These are phyloP conservation scores for Asterophora lycoperdoides DNA, from an alignment of 768 basidiomycete genomes.

Conservation along the genomic window DNA sequence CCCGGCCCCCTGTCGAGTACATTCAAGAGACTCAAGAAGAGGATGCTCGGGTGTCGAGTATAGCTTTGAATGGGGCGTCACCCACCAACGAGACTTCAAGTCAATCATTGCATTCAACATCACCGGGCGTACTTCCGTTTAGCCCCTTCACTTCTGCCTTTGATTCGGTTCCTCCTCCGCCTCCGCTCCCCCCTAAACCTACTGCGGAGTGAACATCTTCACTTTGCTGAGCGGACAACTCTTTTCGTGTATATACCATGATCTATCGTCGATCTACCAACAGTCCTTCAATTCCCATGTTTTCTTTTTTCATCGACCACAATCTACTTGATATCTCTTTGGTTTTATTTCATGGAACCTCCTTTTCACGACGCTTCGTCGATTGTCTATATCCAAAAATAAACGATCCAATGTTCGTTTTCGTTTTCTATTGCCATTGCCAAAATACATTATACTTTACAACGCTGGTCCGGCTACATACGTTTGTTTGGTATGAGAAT, in stretches of 20 bases:
- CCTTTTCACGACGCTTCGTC: too few species aligned
- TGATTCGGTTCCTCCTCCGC: slow-evolving; percentile 29
- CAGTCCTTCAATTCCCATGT: background rate
- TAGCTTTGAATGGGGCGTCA: slow-evolving; percentile 30
- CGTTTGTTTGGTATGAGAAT: background rate
- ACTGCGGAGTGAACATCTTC: slow-evolving; percentile 17
- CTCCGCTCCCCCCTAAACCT: slow-evolving; percentile 32
- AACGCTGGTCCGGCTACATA: slow-evolving; percentile 10
- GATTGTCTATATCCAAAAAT: background rate
- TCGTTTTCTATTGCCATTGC: too few species aligned
- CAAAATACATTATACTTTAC: slow-evolving; percentile 18
- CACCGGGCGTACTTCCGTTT: slow-evolving; percentile 38
- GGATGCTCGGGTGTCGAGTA: slow-evolving; percentile 52
- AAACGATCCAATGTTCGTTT: slow-evolving; percentile 7
- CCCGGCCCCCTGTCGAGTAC: slow-evolving; percentile 74
- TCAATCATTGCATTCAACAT: slow-evolving; percentile 4
- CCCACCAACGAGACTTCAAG: slow-evolving; percentile 14
- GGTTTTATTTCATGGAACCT: background rate
- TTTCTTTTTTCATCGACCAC: background rate
- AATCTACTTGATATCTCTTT: background rate
- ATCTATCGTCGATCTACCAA: background rate
- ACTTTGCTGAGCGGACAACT: background rate
- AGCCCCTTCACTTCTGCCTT: slow-evolving; percentile 43
- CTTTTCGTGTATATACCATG: background rate
- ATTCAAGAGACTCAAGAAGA: slow-evolving; percentile 80